These are phyloP conservation scores for Staphylotrichum tortipilum DNA, from an alignment of 495 filamentous ascomycete species.

Conservation along the genomic window DNA sequence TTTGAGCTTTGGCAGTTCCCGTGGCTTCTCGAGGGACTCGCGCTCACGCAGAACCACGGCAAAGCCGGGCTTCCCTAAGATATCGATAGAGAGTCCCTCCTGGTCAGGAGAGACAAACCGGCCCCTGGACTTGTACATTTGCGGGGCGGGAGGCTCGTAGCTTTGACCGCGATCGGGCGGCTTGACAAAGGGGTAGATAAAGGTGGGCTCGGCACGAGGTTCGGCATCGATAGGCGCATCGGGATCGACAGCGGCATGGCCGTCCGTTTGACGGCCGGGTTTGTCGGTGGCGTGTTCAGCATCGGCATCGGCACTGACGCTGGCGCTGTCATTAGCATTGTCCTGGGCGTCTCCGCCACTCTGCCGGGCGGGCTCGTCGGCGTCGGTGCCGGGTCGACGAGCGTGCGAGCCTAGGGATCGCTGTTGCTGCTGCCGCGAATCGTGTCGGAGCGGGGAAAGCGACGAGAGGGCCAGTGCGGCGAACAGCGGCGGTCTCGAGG, in stretches of 20 bases:
- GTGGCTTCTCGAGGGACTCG: background rate
- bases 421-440: too few relatives aligned
- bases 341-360: too few relatives aligned
- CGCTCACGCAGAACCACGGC: conserved; percentile 35
- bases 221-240: background rate
- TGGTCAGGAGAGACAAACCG: background rate
- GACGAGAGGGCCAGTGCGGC: background rate
- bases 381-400: background rate
- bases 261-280: background rate
- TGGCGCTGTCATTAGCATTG: background rate
- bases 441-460: background rate
- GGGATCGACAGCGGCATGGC: background rate
- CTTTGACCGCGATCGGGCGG: too few relatives aligned
- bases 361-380: too few relatives aligned
- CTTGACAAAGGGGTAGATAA: too few relatives aligned
- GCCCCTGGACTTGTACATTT: conserved; percentile 3
- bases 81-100: conserved; percentile 12
- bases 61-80: conserved; percentile 16
- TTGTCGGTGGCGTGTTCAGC: background rate
- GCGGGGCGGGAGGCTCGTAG: too few relatives aligned
- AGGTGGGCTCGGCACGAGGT: background rate
- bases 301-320: too few relatives aligned
- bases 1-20: too few relatives aligned
- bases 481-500: conserved; percentile 10
- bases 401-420: background rate